Evolutionary conservation across 2,329 filamentous ascomycete species (phyloP).

Genomic region (Scleromitrula shiraiana): DNA sequence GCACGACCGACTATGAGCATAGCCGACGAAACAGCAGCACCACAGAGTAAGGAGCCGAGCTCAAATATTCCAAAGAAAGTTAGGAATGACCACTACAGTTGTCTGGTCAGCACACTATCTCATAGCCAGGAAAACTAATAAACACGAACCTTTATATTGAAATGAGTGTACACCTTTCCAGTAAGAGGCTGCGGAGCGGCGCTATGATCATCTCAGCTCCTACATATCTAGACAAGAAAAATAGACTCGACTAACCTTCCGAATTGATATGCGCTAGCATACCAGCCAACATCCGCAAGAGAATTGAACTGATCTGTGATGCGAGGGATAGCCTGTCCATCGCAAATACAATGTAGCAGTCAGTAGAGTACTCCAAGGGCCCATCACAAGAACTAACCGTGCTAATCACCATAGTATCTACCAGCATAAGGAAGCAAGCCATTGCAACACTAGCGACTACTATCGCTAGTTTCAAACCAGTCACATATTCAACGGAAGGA

Average conservation of each 20-base stretch:
- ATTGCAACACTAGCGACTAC: constrained; percentile 34
- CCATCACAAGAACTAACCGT: constrained; percentile 37
- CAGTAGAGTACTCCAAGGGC: too few relatives aligned
- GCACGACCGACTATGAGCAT: constrained; percentile 49
- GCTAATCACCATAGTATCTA: constrained; percentile 46
- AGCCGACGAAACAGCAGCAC: constrained; percentile 36
- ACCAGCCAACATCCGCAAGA: constrained; percentile 11
- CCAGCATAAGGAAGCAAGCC: constrained; percentile 39
- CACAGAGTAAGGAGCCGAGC: constrained; percentile 46
- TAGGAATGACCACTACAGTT: constrained; percentile 11
- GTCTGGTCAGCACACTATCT: too few relatives aligned
- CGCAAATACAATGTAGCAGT: too few relatives aligned
- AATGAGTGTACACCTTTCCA: not conserved
- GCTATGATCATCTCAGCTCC: not conserved
- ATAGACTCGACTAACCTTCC: not conserved
- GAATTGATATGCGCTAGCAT: constrained; percentile 10
- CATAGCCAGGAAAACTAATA: too few relatives aligned
- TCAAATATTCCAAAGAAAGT: constrained; percentile 41
- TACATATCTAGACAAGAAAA: too few relatives aligned
- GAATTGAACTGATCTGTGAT: not conserved
- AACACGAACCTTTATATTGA: not conserved
- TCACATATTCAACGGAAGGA: constrained; percentile 6
- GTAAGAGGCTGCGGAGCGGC: constrained; percentile 8
- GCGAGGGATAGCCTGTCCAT: not conserved
- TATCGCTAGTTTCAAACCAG: constrained; percentile 15